Evolutionary conservation across 2,329 filamentous ascomycete genomes (phyloP).

Genomic region (Venturia asperata): DNA sequence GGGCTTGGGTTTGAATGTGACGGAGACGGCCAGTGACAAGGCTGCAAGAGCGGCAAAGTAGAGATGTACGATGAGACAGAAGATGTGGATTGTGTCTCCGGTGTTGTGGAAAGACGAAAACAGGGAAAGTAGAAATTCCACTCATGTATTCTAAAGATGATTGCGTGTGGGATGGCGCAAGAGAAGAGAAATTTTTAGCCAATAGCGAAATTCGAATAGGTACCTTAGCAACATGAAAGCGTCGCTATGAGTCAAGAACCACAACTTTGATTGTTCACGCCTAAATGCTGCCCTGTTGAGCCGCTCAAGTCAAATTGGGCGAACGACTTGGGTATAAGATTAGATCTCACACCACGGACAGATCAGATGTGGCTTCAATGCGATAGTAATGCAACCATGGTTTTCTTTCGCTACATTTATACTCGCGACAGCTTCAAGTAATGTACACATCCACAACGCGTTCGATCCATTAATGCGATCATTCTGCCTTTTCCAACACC

Average conservation of each 20-base stretch:
- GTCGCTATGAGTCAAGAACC: too few relatives aligned
- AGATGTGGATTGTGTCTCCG: neutral
- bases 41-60: constrained; percentile 23
- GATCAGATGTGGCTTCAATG: too few relatives aligned
- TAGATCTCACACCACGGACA: too few relatives aligned
- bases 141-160: constrained; percentile 11
- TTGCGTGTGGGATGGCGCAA: neutral
- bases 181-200: neutral
- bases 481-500: neutral
- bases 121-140: constrained; percentile 16
- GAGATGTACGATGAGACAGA: neutral
- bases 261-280: too few relatives aligned
- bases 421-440: neutral
- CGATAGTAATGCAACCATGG: too few relatives aligned
- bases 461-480: neutral
- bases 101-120: neutral
- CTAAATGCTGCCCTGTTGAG: too few relatives aligned
- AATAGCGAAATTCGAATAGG: neutral
- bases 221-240: too few relatives aligned
- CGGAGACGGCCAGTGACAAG: constrained; percentile 36
- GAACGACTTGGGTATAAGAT: too few relatives aligned
- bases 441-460: neutral
- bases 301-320: too few relatives aligned
- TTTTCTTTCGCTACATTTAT: neutral
- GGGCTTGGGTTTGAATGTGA: constrained; percentile 84